Evolutionary conservation across 1,284 basidiomycete species (phyloP), one percentile per base, ranked within the genome.

Genomic region (Heterobasidion irregulare): DNA sequence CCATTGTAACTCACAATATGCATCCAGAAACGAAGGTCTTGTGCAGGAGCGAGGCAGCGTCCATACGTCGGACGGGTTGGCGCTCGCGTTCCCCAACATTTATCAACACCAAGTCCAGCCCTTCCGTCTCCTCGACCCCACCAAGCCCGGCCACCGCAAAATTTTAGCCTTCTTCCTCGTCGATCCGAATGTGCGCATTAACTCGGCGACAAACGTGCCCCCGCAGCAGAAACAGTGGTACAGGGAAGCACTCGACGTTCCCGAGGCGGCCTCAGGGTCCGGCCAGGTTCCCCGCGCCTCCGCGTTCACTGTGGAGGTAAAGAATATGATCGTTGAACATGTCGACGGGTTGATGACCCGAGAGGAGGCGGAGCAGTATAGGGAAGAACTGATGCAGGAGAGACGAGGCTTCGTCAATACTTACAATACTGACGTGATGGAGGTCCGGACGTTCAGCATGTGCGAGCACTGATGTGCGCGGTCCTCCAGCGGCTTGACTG

Each of bases 121-220:
- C 10, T 70, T 71, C 57, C 55, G 59, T 16, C 62, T 72, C 8
- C 47, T 34, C 18, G 68, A 71, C 57, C 57, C 53, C 6, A 57
- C 65, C 4, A 64, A 64, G 45, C 63, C 68, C 1, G 69, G 68
- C 8, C 62, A 67, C 38, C 63, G 68, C 53, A 70, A 70, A 55
- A 68, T 71, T 48, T 53, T 71, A 35, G 63, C 62, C 32, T 62
- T 70, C 43, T 72, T 70, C 64, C 59, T 71, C 50, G 64, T 69
- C 48, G 66, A 70, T 53, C 69, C 70, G 8, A 50, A 55, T 16
- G 34, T 50, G 15, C 8, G 19, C 1, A 56, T 66, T 8, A 46
- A 52, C 7, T 63, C 60, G 15, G 60, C 64, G n/a, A 56, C 58
- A 8, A 41, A 51, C 15, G 58, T 64, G 10, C 57, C 57, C 6